Percentiles rank a stretch among this genome's conserved stretches.
Conservation (phyloP, 768 basidiomycete species). For the Boletus rufocinnamomeus region DNA sequence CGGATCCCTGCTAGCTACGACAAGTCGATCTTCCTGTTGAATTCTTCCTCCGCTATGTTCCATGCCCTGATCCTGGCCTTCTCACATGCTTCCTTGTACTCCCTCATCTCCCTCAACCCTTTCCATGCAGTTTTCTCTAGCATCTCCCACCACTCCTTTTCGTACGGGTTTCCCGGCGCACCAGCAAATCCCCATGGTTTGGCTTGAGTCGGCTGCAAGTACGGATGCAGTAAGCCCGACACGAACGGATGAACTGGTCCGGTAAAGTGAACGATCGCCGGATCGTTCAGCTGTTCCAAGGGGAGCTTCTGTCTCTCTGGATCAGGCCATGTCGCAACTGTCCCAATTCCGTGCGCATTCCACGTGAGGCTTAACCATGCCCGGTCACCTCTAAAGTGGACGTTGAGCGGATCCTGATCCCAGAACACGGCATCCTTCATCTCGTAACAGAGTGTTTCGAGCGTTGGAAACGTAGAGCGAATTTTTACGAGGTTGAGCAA, state of each 20-base stretch:
- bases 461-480: not conserved
- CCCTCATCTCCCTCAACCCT: slow-evolving; percentile 25
- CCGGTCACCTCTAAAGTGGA: not conserved
- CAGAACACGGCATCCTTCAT: not conserved
- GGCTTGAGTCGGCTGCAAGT: slow-evolving; percentile 17
- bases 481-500: not conserved
- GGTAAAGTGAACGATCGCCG: not conserved
- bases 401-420: not conserved
- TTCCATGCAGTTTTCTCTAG: slow-evolving; percentile 46
- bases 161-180: slow-evolving; percentile 50
- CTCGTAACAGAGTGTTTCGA: not conserved
- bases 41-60: not conserved
- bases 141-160: slow-evolving; percentile 47
- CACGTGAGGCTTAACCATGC: not conserved
- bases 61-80: not conserved
- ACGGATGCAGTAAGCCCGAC: not conserved
- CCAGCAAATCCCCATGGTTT: slow-evolving; percentile 58
- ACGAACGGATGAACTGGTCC: not conserved
- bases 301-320: not conserved
- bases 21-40: not conserved
- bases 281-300: not conserved
- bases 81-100: not conserved
- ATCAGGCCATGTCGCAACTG: not conserved
- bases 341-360: not conserved
- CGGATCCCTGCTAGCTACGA: not conserved